Conservation (phyloP, 805 yeast species). For the Cyberlindnera xishuangbannaensis region DNA sequence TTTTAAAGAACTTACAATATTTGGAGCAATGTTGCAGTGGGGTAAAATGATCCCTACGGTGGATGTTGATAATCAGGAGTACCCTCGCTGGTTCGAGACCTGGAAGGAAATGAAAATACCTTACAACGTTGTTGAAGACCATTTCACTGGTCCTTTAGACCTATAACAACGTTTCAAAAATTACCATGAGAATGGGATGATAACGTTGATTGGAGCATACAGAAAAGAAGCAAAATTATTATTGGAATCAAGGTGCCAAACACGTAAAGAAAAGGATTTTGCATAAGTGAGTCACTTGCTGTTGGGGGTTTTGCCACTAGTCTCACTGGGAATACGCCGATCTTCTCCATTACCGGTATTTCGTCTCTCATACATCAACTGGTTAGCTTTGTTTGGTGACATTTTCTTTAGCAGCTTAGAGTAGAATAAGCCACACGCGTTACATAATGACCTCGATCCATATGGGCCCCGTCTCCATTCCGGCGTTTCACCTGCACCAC, state of each 20-base stretch:
- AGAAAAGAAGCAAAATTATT: too few relatives aligned
- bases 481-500: constrained; percentile 72
- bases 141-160: constrained; percentile 6
- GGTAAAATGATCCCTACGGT: constrained; percentile 75
- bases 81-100: constrained; percentile 16
- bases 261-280: not conserved
- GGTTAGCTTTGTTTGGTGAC: constrained; percentile 31
- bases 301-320: too few relatives aligned
- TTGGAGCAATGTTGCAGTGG: constrained; percentile 49
- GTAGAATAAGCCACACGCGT: constrained; percentile 85
- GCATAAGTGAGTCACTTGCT: too few relatives aligned
- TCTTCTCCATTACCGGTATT: constrained; percentile 24
- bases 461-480: constrained; percentile 93
- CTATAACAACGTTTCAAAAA: not conserved
- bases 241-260: too few relatives aligned
- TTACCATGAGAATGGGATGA: not conserved
- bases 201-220: not conserved
- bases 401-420: constrained; percentile 50
- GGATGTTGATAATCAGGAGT: constrained; percentile 30
- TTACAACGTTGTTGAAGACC: constrained; percentile 7
- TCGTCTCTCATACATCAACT: constrained; percentile 20
- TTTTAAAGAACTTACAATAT: constrained; percentile 68
- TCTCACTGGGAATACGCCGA: constrained; percentile 25
- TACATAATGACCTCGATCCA: constrained; percentile 78
- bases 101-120: constrained; percentile 13